These are phyloP conservation scores for Melastoma candidum DNA, from an alignment of 441 rosid species.

Conservation along the genomic window DNA sequence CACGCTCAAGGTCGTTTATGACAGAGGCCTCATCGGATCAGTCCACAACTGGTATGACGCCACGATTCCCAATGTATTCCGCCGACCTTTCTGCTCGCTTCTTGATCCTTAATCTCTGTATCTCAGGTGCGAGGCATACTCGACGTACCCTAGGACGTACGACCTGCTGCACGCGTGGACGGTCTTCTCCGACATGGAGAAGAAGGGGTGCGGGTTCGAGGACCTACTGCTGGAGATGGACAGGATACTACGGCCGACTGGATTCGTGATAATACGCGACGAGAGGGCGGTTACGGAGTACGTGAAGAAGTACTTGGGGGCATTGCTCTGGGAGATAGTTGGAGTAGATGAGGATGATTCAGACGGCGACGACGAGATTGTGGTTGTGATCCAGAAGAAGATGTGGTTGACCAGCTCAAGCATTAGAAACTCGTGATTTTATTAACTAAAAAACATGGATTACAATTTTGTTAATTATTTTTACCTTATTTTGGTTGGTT, in stretches of 20 bases:
- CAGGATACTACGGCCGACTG: slow-evolving; percentile 85
- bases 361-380: slow-evolving; percentile 43
- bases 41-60: slow-evolving; percentile 67
- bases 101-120: background rate
- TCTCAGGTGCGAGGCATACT: slow-evolving; percentile 88
- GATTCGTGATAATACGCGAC: slow-evolving; percentile 72
- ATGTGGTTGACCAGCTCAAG: slow-evolving; percentile 84
- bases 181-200: slow-evolving; percentile 63
- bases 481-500: too few relatives aligned
- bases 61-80: background rate
- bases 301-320: slow-evolving; percentile 56
- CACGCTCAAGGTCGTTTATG: slow-evolving; percentile 79
- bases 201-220: slow-evolving; percentile 72
- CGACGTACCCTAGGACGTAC: slow-evolving; percentile 89
- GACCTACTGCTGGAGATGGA: slow-evolving; percentile 92
- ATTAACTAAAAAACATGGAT: too few relatives aligned
- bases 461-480: too few relatives aligned
- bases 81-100: background rate
- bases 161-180: slow-evolving; percentile 95
- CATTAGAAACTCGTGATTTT: slow-evolving; percentile 34
- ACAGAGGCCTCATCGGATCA: slow-evolving; percentile 86
- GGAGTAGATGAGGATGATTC: slow-evolving; percentile 35
- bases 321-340: slow-evolving; percentile 86
- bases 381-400: slow-evolving; percentile 70
- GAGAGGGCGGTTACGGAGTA: slow-evolving; percentile 50